phyloP scores from a whole-genome alignment of 83 land plant genomes.

The Picea abies region DNA sequence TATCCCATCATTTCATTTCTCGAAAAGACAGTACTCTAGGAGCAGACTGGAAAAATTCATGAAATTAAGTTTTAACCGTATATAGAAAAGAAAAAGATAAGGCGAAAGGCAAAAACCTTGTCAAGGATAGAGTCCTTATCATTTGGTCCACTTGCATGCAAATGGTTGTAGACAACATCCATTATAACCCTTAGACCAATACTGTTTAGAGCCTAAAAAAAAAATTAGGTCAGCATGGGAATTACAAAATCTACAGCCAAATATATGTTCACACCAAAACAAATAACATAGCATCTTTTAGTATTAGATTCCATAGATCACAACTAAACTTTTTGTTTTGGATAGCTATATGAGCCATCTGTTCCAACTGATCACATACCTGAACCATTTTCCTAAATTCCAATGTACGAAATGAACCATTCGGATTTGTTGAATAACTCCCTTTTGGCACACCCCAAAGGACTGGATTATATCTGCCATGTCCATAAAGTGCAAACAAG shows the following conservation, averaged over 20 bases:
- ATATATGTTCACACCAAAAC: neutral
- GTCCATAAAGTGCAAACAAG: neutral
- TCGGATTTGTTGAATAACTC: constrained; percentile 86
- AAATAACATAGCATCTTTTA: neutral
- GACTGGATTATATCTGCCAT: constrained; percentile 86
- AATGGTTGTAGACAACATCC: constrained; percentile 97
- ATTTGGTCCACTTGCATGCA: constrained; percentile 86
- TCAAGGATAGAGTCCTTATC: constrained; percentile 80
- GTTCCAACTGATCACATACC: constrained; percentile 35
- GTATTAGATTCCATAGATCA: neutral
- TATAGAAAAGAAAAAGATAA: neutral
- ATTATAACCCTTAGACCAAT: constrained; percentile 89
- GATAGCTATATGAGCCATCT: no score
- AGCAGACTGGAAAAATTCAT: neutral
- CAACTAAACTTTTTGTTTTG: neutral
- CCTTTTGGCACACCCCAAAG: constrained; percentile 99
- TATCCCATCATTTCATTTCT: neutral
- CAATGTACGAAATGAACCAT: constrained; percentile 69
- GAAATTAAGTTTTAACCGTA: neutral
- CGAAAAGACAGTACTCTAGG: neutral
- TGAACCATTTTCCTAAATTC: constrained; percentile 95
- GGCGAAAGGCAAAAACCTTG: constrained; percentile 55
- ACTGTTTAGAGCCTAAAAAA: constrained; percentile 72
- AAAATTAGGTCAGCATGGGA: neutral
- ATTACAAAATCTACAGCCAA: neutral